phyloP scores from a whole-genome alignment of 2,329 filamentous ascomycete species.

The Colletotrichum sp. region DNA sequence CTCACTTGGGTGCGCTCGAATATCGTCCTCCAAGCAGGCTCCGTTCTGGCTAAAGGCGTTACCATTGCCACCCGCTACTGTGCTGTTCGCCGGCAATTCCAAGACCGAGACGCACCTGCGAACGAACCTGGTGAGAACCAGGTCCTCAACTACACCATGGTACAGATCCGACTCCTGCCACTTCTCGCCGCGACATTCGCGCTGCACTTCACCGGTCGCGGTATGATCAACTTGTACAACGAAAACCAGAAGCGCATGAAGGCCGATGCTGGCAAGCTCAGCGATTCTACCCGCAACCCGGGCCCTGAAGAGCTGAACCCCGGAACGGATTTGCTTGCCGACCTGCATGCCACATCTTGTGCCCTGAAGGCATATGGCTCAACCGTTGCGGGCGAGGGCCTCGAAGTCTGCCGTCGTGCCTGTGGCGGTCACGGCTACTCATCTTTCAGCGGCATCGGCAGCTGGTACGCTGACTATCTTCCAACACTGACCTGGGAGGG shows the following conservation, averaged over 20 bases:
- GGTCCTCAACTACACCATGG: conserved; percentile 83
- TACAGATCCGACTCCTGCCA: conserved; percentile 75
- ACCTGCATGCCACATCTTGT: conserved; percentile 78
- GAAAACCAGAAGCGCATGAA: conserved; percentile 74
- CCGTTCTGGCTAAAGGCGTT: conserved; percentile 74
- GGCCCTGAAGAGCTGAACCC: conserved; percentile 69
- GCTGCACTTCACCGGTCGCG: conserved; percentile 78
- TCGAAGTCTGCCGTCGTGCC: conserved; percentile 76
- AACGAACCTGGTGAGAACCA: conserved; percentile 69
- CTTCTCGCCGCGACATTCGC: conserved; percentile 77
- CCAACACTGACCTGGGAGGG: conserved; percentile 76
- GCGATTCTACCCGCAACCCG: conserved; percentile 55
- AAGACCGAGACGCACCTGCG: conserved; percentile 71
- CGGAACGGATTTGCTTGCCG: conserved; percentile 72
- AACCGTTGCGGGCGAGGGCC: conserved; percentile 74
- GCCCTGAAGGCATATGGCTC: conserved; percentile 77
- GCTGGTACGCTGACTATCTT: conserved; percentile 77
- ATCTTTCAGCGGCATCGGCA: conserved; percentile 76
- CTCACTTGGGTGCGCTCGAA: conserved; percentile 76
- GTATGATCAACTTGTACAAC: conserved; percentile 77
- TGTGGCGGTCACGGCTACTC: conserved; percentile 81
- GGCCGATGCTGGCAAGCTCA: conserved; percentile 43
- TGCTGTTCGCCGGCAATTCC: conserved; percentile 77
- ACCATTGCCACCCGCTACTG: conserved; percentile 80
- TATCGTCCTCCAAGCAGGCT: conserved; percentile 76